A percentile compares a stretch with the other conserved stretches of the same genome.
phyloP scores from a whole-genome alignment of 164 flowering plant species.

The Vitis rupestris region DNA sequence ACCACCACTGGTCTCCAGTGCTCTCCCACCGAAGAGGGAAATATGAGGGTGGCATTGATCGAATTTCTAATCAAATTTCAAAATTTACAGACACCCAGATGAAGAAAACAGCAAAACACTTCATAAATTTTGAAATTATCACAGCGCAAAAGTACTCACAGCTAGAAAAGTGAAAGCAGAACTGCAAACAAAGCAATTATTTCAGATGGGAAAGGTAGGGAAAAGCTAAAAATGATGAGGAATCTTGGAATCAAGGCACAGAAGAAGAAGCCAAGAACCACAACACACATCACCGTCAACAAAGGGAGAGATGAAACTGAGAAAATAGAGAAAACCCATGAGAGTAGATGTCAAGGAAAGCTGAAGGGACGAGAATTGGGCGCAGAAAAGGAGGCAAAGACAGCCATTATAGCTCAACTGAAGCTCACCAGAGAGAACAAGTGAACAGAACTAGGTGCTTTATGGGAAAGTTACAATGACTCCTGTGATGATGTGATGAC shows the following conservation, averaged over 20 bases:
- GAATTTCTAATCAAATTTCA: not conserved
- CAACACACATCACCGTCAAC: too few relatives aligned
- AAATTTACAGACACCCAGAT: not conserved
- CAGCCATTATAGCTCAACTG: conserved; percentile 6
- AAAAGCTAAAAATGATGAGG: not conserved
- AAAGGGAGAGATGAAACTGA: too few relatives aligned
- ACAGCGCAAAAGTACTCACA: not conserved
- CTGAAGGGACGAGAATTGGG: not conserved
- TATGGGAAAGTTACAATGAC: not conserved
- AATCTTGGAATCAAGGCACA: conserved; percentile 3
- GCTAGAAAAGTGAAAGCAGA: not conserved
- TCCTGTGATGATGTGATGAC: not conserved
- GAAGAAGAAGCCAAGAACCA: not conserved
- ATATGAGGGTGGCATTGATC: conserved; percentile 47
- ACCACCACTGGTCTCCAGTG: conserved; percentile 99
- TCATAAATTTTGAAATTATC: not conserved
- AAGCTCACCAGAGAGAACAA: not conserved
- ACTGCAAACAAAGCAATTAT: not conserved
- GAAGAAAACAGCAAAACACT: too few relatives aligned
- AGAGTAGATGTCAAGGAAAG: not conserved
- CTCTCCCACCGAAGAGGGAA: conserved; percentile 97
- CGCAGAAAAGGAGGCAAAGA: conserved; percentile 1
- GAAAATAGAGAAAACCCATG: conserved; percentile 1
- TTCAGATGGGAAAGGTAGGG: not conserved
- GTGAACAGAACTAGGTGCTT: not conserved